Evolutionary conservation across 257 asterid genomes (phyloP), one percentile per base, ranked within the genome.

Genomic region (Rhazya stricta): DNA sequence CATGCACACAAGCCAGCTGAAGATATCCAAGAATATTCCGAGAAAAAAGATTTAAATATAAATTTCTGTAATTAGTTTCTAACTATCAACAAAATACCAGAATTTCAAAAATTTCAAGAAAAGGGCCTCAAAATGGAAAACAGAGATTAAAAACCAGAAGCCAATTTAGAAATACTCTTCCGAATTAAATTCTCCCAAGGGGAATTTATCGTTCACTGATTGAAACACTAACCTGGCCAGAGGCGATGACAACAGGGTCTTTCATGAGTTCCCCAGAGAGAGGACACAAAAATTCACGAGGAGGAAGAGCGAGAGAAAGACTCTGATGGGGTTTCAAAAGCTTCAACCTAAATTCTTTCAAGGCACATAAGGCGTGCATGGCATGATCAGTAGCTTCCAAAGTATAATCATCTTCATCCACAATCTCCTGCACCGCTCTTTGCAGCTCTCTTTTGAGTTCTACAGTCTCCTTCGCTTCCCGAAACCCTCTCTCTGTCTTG

Each of bases 181-280:
- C 48, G 11, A 43, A 43, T 43, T 10, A 7, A 43, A 43, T 43
- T 43, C 9, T 43, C 13, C 8, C 0, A 43, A 13, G 48, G 48
- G 11, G 48, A 43, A 43, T 10, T 43, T 39, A 39, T 39, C 43
- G 7, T 43, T 6, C 15, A 43, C 1, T 2, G 13, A 54, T 46
- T n/a, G 37, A 48, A 72, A 11, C 9, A 32, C 82, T n/a, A 63
- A 89, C 96, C 92, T 68, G 88, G 51, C 91, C 92, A 72, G 96
- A 81, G 32, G 88, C 84, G 25, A 85, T 48, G 16, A 85, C 83
- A 75, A 89, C 96, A 77, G 96, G 92, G 37, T 89, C 85, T 7
- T 69, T 75, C 89, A 89, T 86, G 67, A 88, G 65, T 58, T 73
- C 41, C 53, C 81, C 86, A 68, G 92, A 86, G 63, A 89, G 72